Percentiles rank a stretch among this genome's conserved stretches.
Evolutionary conservation across 208 protist genomes (phyloP).

Genomic region (Trypanosoma lewisi): DNA sequence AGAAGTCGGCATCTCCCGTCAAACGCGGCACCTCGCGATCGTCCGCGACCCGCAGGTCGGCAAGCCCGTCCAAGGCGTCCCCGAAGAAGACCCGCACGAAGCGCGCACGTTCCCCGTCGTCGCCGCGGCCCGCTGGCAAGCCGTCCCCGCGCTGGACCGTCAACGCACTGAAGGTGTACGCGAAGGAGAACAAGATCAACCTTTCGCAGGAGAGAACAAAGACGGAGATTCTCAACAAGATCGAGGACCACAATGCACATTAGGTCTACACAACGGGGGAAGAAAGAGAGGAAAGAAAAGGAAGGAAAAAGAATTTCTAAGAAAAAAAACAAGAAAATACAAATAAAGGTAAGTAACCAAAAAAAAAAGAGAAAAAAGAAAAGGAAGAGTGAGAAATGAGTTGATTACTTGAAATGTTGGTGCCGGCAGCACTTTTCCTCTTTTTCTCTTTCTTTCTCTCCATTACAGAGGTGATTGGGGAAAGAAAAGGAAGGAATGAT

Average conservation of each 20-base stretch:
- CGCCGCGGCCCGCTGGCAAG: constrained; percentile 18
- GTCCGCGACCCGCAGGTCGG: constrained; percentile 3
- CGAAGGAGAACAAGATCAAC: constrained; percentile 54
- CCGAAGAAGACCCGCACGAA: constrained; percentile 15
- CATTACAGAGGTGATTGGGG: neutral
- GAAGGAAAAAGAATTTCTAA: neutral
- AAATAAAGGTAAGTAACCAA: too few species aligned
- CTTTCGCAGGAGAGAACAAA: constrained; percentile 46
- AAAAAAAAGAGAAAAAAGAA: too few species aligned
- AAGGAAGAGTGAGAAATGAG: neutral
- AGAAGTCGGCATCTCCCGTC: neutral
- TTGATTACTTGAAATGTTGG: too few species aligned
- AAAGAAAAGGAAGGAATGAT: constrained; percentile 1
- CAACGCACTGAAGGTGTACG: constrained; percentile 56
- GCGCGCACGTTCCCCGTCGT: constrained; percentile 27
- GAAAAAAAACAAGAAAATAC: neutral
- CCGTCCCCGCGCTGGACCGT: constrained; percentile 62
- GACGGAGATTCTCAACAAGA: constrained; percentile 59
- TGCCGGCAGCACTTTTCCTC: too few species aligned
- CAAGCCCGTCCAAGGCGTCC: constrained; percentile 12
- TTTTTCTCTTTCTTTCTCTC: neutral
- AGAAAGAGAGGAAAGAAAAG: neutral
- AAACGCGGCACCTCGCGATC: constrained; percentile 8
- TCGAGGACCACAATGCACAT: constrained; percentile 18
- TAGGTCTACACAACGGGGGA: neutral